Evolutionary conservation across 2,329 filamentous ascomycete species (phyloP).

Genomic region (Curvularia lunata): DNA sequence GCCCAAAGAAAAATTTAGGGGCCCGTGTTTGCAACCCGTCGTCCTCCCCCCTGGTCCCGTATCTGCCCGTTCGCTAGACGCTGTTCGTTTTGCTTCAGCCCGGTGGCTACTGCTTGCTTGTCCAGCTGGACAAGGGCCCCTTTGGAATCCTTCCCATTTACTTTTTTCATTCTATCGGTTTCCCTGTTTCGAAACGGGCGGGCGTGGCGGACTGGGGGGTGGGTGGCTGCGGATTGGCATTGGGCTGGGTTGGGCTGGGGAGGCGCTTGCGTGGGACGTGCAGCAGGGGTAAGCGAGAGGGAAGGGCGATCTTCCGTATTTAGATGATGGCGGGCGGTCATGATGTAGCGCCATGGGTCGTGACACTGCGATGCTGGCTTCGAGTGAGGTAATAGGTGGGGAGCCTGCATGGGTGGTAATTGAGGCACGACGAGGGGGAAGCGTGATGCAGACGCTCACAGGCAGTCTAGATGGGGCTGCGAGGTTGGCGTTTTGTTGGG

Average conservation of each 20-base stretch:
- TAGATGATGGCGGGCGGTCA: slow-evolving; percentile 2
- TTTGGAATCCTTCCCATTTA: not conserved
- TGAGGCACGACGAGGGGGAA: not conserved
- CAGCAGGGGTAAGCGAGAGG: slow-evolving; percentile 2
- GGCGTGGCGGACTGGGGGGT: not conserved
- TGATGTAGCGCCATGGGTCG: not conserved
- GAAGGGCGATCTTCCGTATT: slow-evolving; percentile 4
- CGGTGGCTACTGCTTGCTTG: not conserved
- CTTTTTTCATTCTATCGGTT: not conserved
- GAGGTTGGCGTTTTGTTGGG: not conserved
- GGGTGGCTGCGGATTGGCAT: not conserved
- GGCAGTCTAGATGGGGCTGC: not conserved
- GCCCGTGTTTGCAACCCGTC: not conserved
- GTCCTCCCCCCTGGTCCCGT: not conserved
- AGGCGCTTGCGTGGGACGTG: not conserved
- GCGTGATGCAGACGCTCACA: not conserved
- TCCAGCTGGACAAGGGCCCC: not conserved
- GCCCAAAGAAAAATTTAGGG: not conserved
- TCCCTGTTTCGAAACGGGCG: not conserved
- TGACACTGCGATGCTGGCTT: not conserved
- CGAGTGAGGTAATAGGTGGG: slow-evolving; percentile 1
- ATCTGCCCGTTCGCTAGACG: not conserved
- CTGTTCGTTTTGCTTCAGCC: not conserved
- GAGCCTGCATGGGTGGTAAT: not conserved
- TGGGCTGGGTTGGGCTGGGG: not conserved